Base-by-base conservation (phyloP, 129 eudicot genomes). In the Centella asiatica region DNA sequence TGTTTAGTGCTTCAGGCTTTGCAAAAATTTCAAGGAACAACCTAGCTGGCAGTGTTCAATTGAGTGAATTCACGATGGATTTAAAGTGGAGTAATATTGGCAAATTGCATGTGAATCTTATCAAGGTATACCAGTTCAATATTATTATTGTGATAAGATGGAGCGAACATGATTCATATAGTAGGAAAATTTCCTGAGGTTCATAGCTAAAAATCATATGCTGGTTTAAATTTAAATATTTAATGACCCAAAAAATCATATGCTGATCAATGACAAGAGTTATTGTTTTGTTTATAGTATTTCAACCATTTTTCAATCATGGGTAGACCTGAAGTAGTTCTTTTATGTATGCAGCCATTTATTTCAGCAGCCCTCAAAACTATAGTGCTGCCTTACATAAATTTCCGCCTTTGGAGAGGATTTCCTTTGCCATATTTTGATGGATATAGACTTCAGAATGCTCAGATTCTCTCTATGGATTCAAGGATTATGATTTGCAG, bases 81-180 rank as follows among this genome's bases (percentile, higher is more conserved):
- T 65, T 81, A 39, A 80, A 84, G 67, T 92, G 99, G 99, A 87
- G 96, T 73, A 66, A 76, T 24, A 76, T 92, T 24, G 99, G 96
- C 57, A 69, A 67, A 56, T 54, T 92, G 58, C 95, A 76, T 53
- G 70, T 87, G 81, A 39, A 29, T 66, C 82, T 87, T 62, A 72
- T 92, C 64, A 80, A 84, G 99, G 99, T 92, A 84, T 62, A 15
- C 42, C 17, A 67, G 55, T 63, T 44, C 31, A 19, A 51, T 54
- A 28, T 33, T 69, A 15, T 33, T 26, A 26, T 29, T 45, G 40
- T 20, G 11, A 31, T 55, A n/a, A n/a, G 26, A 40, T 48, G 36
- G 47, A 36, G 37, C 18, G 28, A 60, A 48, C 39, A 22, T 27
- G 29, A 9, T 47, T 25, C 45, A n/a, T 37, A 10, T 33, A 31